A percentile compares a stretch with the other conserved stretches of the same genome.
Conservation (phyloP, 768 basidiomycete genomes). For the Chalciporus chontae region DNA sequence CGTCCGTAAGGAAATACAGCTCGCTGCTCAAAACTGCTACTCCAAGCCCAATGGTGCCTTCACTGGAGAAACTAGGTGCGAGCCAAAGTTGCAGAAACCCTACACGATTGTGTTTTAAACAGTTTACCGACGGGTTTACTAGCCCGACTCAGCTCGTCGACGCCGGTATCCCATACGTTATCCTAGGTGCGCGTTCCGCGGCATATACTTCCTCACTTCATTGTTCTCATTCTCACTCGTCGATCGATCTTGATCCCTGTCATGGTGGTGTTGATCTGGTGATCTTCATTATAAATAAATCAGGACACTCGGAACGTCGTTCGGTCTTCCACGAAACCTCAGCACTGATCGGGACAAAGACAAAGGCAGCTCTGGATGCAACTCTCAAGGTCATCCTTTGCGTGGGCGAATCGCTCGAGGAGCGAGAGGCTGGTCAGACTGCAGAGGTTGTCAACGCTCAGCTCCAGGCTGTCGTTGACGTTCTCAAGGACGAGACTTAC, state of each 20-base stretch:
- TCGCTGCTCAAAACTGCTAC: slow-evolving; percentile 92
- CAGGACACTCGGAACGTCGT: slow-evolving; percentile 95
- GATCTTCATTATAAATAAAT: neutral
- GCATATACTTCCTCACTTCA: neutral
- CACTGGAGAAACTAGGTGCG: slow-evolving; percentile 93
- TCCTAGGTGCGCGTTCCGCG: slow-evolving; percentile 61
- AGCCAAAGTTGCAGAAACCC: slow-evolving; percentile 9
- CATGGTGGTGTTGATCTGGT: too few species aligned
- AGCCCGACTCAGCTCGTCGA: slow-evolving; percentile 85
- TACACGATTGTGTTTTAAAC: neutral
- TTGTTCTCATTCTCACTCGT: too few species aligned
- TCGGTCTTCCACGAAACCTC: slow-evolving; percentile 89
- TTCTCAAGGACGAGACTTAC: slow-evolving; percentile 51
- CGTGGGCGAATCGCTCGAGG: slow-evolving; percentile 88
- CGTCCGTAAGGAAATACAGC: slow-evolving; percentile 64
- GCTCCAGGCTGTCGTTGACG: slow-evolving; percentile 68
- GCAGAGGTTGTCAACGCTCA: slow-evolving; percentile 77
- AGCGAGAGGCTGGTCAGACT: slow-evolving; percentile 81
- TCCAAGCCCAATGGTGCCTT: slow-evolving; percentile 82
- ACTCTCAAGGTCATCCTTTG: slow-evolving; percentile 89
- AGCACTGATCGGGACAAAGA: slow-evolving; percentile 80
- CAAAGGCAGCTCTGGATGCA: slow-evolving; percentile 72
- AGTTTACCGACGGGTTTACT: slow-evolving; percentile 1
- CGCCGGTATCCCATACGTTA: slow-evolving; percentile 84
- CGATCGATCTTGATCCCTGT: neutral